These are phyloP conservation scores for Elsinoe necatrix DNA, from an alignment of 2,329 filamentous ascomycete genomes.

Conservation along the genomic window DNA sequence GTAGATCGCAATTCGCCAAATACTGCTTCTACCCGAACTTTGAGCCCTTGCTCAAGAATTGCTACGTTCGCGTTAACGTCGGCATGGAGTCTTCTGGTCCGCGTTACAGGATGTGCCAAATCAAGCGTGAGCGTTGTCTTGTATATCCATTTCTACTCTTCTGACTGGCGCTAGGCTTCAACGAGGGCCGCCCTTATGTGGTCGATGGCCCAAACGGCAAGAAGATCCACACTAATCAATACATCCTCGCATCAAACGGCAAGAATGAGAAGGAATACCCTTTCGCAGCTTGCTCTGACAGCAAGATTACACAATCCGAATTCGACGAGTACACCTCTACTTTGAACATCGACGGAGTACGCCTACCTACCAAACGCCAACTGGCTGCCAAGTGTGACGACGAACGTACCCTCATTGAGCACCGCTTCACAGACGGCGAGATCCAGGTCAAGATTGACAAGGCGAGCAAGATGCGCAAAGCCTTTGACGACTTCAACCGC, in stretches of 20 bases:
- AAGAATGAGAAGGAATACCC: slow-evolving; percentile 78
- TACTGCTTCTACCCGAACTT: slow-evolving; percentile 93
- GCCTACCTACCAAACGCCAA: slow-evolving; percentile 62
- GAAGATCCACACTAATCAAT: slow-evolving; percentile 74
- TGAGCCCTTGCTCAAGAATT: slow-evolving; percentile 69
- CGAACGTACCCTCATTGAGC: slow-evolving; percentile 70
- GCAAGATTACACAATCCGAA: slow-evolving; percentile 68
- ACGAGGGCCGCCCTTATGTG: slow-evolving; percentile 71
- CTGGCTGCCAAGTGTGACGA: slow-evolving; percentile 66
- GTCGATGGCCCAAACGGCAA: slow-evolving; percentile 67
- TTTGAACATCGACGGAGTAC: slow-evolving; percentile 61
- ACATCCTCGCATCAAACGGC: slow-evolving; percentile 72
- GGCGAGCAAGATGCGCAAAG: slow-evolving; percentile 57
- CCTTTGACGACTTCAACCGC: slow-evolving; percentile 55
- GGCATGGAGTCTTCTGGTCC: slow-evolving; percentile 61
- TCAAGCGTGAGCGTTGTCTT: slow-evolving; percentile 57
- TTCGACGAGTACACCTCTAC: slow-evolving; percentile 72
- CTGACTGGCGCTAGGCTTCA: slow-evolving; percentile 54
- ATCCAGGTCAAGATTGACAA: slow-evolving; percentile 70
- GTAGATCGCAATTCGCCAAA: slow-evolving; percentile 76
- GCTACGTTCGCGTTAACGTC: slow-evolving; percentile 76
- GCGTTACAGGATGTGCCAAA: slow-evolving; percentile 78
- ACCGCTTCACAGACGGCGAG: slow-evolving; percentile 74
- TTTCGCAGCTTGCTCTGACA: slow-evolving; percentile 84
- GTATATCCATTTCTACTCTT: neutral